These are phyloP conservation scores for Lachnellula occidentalis DNA, from an alignment of 2,329 filamentous ascomycete species.

Conservation along the genomic window DNA sequence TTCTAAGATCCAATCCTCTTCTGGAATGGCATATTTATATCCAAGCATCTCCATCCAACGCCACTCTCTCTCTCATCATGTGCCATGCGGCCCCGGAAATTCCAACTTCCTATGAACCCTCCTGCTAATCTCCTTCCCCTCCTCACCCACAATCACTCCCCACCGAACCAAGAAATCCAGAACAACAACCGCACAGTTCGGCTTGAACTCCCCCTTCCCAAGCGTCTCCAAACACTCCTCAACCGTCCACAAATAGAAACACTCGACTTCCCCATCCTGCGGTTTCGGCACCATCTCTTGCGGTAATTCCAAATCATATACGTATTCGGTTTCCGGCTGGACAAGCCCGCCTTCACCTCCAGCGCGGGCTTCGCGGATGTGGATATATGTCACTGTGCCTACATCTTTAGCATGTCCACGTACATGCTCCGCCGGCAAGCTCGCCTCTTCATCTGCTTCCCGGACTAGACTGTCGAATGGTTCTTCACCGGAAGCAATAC, in stretches of 20 bases:
- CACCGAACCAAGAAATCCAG: slow-evolving; percentile 88
- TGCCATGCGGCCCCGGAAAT: slow-evolving; percentile 63
- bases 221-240: slow-evolving; percentile 70
- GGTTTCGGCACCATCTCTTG: slow-evolving; percentile 64
- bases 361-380: slow-evolving; percentile 68
- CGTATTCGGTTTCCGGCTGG: slow-evolving; percentile 86
- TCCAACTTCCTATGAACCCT: slow-evolving; percentile 74
- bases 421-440: slow-evolving; percentile 65
- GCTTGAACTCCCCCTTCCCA: slow-evolving; percentile 74
- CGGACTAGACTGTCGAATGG: slow-evolving; percentile 78
- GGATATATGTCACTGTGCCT: slow-evolving; percentile 79
- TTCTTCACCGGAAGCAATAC: slow-evolving; percentile 73
- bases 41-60: too few relatives aligned
- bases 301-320: slow-evolving; percentile 81
- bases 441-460: slow-evolving; percentile 86
- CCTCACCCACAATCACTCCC: slow-evolving; percentile 70
- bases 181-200: slow-evolving; percentile 80
- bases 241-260: slow-evolving; percentile 72
- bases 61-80: neutral
- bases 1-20: too few relatives aligned
- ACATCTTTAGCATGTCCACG: slow-evolving; percentile 50
- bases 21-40: too few relatives aligned
- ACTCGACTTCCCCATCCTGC: slow-evolving; percentile 83
- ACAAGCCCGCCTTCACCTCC: slow-evolving; percentile 77
- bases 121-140: slow-evolving; percentile 71